Evolutionary conservation across 805 yeast genomes (phyloP), one percentile per base, ranked within the genome.

Genomic region (Metschnikowia sp.): DNA sequence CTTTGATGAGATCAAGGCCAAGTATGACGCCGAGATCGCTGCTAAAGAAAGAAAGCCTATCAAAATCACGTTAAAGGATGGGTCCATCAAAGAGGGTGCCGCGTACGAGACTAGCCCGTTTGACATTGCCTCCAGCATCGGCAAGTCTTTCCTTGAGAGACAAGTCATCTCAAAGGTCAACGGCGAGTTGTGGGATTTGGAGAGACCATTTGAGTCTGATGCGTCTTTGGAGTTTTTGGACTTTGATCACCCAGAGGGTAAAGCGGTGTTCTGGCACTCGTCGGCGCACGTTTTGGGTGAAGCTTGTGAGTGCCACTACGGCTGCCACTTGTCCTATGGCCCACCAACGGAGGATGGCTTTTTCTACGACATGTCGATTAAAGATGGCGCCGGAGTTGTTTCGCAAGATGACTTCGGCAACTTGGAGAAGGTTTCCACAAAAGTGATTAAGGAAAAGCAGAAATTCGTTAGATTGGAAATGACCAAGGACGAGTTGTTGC

Each of bases 331-430:
- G 56, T 72, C 76, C 30, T 67, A 70, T 52, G 99, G 99, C 57
- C 99, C 99, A 31, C 99, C 99, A 67, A 92, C 97, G 51, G 89
- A 85, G 46, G 98, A 92, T 55, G 99, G 99, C 39, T 94, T 94
- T 74, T 94, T 92, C 75, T 94, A 94, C 70, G 99, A 94, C 67
- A 90, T 94, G 86, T 77, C 96, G 48, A 82, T 90, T 62, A 83
- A 82, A 53, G 78, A 81, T 50, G 91, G 92, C 59, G 71, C 68
- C 50, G 71, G 86, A 77, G 70, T 64, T 12, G 91, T 94, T 36
- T 74, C 90, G 42, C 92, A 85, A 64, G 76, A 80, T 40, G 98
- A 94, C 69, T 94, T 89, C 76, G 76, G 83, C 49, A 81, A 79
- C 63, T 79, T 92, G 61, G 98, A 92, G 74, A 76, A 83, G 53